Base-by-base conservation (phyloP, 2,329 filamentous ascomycete genomes). In the Scopulariopsis brevicaulis region DNA sequence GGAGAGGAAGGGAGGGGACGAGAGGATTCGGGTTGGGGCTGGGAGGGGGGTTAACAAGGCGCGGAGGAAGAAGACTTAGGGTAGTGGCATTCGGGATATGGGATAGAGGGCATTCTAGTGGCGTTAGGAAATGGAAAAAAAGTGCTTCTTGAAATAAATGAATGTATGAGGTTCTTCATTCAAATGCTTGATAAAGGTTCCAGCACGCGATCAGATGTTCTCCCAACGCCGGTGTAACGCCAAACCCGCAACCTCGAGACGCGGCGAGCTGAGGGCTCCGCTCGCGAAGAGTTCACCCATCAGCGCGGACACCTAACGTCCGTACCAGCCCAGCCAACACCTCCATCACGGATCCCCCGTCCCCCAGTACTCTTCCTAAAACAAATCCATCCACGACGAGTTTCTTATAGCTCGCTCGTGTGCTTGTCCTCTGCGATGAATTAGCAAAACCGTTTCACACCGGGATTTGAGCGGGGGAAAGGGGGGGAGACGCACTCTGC, bases 11-110 rank as follows among this genome's bases (percentile, higher is more conserved):
- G 81, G 80, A 53, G 81, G 80, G 4, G 81, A 82, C 2, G 87
- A 87, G 0, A 86, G 83, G 71, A 82, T 89, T 60, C 87, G 83
- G 67, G 84, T 97, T 12, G 94, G 94, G 10, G 91, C 90, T 12
- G 94, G 94, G 10, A 83, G 85, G 67, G 90, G 87, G 67, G 82
- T 97, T 56, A 99, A 99, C 72, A 86, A 89, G 40, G 87, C 77
- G 70, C 88, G 85, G 73, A 76, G 81, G 67, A 76, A 78, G 64
- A 73, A 22, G 11, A 11, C 18, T 24, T 11, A 7, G 20, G 15
- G 43, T 20, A 8, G 3, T 50, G 15, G 14, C 18, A 56, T 5
- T 32, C 43, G 20, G 35, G 54, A 22, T 14, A 20, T 18, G 28
- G 28, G 43, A 18, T 40, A 15, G 35, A 18, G 11, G 22, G 37